Conservation (phyloP, 768 basidiomycete species). For the Pleurotus platypus region DNA sequence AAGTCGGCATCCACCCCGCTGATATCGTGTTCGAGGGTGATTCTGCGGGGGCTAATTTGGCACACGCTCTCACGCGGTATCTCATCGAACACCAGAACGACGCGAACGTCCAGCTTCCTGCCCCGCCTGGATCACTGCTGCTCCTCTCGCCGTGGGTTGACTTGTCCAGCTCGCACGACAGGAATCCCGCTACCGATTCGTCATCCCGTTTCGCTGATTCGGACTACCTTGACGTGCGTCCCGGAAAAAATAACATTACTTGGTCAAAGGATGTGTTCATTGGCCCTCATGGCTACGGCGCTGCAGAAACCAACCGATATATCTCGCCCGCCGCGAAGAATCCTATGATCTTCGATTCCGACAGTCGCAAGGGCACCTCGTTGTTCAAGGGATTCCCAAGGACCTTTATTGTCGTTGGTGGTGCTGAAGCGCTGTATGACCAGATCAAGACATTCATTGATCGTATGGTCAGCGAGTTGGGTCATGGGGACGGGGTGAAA, state of each 20-base stretch:
- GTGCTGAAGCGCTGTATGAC: constrained; percentile 57
- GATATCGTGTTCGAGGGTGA: constrained; percentile 71
- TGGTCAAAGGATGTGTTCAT: constrained; percentile 40
- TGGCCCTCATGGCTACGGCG: constrained; percentile 43
- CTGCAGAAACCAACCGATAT: constrained; percentile 46
- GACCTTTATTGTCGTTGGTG: constrained; percentile 57
- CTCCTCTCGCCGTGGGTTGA: constrained; percentile 60
- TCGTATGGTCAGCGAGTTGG: constrained; percentile 50
- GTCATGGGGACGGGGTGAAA: constrained; percentile 34
- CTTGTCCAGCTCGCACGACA: constrained; percentile 33
- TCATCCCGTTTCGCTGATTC: constrained; percentile 24
- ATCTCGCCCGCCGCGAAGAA: constrained; percentile 55
- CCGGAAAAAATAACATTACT: constrained; percentile 10
- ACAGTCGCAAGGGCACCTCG: constrained; percentile 14
- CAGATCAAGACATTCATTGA: constrained; percentile 40
- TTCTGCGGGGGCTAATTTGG: constrained; percentile 76
- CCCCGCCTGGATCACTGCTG: constrained; percentile 44
- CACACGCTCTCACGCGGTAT: constrained; percentile 58
- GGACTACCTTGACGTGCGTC: constrained; percentile 34
- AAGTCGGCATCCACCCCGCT: constrained; percentile 50
- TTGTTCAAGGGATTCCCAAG: constrained; percentile 56
- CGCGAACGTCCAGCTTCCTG: constrained; percentile 30
- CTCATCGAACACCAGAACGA: constrained; percentile 45
- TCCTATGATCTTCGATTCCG: constrained; percentile 17
- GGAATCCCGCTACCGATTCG: constrained; percentile 33